These are phyloP conservation scores for Naegleria gruberi DNA, from an alignment of 208 protist genomes.

Conservation along the genomic window DNA sequence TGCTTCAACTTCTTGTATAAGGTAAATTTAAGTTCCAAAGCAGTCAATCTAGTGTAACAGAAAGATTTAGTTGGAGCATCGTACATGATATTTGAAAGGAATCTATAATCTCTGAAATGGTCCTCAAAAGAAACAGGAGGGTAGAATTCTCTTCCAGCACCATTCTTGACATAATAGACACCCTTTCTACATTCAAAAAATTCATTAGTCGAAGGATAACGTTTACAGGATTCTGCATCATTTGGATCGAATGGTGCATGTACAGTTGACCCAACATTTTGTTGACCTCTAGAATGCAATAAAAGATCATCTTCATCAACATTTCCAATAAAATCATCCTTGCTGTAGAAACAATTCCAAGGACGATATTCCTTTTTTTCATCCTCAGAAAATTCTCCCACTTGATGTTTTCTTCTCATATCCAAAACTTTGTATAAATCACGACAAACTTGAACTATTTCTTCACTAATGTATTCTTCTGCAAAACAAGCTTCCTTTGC, in stretches of 20 bases:
- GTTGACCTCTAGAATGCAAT: not conserved
- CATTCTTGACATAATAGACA: not conserved
- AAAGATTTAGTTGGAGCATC: slow-evolving; percentile 70
- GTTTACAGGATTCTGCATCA: not conserved
- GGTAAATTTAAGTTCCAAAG: slow-evolving; percentile 79
- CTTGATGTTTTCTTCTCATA: not conserved
- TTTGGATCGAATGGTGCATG: not conserved
- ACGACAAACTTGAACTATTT: not conserved
- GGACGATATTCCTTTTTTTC: not conserved
- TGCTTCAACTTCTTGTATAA: slow-evolving; percentile 85
- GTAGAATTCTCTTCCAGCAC: not conserved
- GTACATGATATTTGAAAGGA: slow-evolving; percentile 57
- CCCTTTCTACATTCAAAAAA: not conserved
- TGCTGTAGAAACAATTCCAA: not conserved
- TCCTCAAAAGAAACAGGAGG: slow-evolving; percentile 51
- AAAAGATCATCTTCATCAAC: not conserved
- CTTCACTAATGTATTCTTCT: not conserved
- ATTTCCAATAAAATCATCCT: not conserved
- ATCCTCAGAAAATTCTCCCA: not conserved
- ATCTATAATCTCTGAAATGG: slow-evolving; percentile 59
- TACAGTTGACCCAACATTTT: too few species aligned
- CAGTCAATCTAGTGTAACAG: slow-evolving; percentile 71
- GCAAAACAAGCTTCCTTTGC: not conserved
- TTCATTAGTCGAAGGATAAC: not conserved
- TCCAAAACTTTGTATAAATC: not conserved